These are phyloP conservation scores for Macroventuria anomochaeta DNA, from an alignment of 2,329 filamentous ascomycete species.

Conservation along the genomic window DNA sequence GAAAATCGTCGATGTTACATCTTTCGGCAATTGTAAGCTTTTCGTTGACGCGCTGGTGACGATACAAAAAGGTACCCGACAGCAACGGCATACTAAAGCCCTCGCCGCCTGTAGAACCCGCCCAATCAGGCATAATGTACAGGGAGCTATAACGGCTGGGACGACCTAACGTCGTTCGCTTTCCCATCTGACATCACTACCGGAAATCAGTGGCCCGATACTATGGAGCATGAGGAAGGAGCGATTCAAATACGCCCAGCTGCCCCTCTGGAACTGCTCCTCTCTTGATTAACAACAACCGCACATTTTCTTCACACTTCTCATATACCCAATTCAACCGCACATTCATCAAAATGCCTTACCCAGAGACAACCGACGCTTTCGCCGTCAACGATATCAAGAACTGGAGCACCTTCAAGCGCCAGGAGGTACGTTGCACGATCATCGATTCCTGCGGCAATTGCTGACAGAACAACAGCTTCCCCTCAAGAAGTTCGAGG, in stretches of 20 bases:
- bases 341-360: slow-evolving; percentile 52
- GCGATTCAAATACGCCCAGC: slow-evolving; percentile 34
- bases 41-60: slow-evolving; percentile 39
- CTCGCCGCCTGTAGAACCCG: slow-evolving; percentile 4
- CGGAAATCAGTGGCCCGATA: slow-evolving; percentile 36
- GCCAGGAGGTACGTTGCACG: slow-evolving; percentile 56
- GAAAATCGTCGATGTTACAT: slow-evolving; percentile 2
- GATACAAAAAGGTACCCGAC: slow-evolving; percentile 17
- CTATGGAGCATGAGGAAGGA: slow-evolving; percentile 26
- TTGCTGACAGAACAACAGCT: slow-evolving; percentile 59
- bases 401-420: slow-evolving; percentile 66
- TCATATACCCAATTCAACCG: slow-evolving; percentile 9
- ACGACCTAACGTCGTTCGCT: slow-evolving; percentile 15
- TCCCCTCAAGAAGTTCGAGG: slow-evolving; percentile 83
- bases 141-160: slow-evolving; percentile 22
- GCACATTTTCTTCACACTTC: slow-evolving; percentile 2
- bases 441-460: not conserved
- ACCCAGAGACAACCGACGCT: slow-evolving; percentile 59
- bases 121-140: slow-evolving; percentile 32
- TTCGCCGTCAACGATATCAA: slow-evolving; percentile 62
- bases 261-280: slow-evolving; percentile 35
- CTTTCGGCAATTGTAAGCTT: not conserved
- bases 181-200: slow-evolving; percentile 45
- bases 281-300: slow-evolving; percentile 13
- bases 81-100: slow-evolving; percentile 17